Conservation (phyloP, 805 yeast species). For the Suhomyces emberorum region DNA sequence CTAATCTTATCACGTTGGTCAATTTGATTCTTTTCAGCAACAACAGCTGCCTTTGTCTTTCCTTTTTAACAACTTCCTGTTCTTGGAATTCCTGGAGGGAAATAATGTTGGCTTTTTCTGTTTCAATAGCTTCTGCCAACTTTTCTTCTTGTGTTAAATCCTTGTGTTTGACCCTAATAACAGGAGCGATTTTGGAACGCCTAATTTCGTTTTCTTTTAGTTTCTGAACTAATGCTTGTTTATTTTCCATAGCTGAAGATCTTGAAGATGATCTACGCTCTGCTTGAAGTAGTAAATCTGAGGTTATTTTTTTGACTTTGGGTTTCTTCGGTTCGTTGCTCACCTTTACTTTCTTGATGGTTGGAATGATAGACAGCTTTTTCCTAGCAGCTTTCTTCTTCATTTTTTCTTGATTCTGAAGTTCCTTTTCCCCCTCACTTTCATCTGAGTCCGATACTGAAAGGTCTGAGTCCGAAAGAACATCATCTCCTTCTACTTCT, state of each 20-base stretch:
- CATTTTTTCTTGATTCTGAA: constrained; percentile 43
- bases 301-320: constrained; percentile 27
- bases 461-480: constrained; percentile 54
- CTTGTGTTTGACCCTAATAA: constrained; percentile 35
- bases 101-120: constrained; percentile 71
- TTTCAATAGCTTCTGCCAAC: constrained; percentile 78
- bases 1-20: constrained; percentile 53
- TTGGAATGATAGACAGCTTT: constrained; percentile 23
- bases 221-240: constrained; percentile 70
- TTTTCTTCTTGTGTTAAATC: constrained; percentile 71
- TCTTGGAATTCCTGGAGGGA: constrained; percentile 78
- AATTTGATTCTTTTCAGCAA: constrained; percentile 62
- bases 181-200: constrained; percentile 45
- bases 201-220: constrained; percentile 66
- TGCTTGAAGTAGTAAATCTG: constrained; percentile 50
- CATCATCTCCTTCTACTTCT: constrained; percentile 38
- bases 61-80: constrained; percentile 78
- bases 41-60: constrained; percentile 69
- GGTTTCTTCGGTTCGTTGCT: constrained; percentile 20
- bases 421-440: constrained; percentile 67
- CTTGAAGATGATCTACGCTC: constrained; percentile 74
- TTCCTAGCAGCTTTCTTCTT: constrained; percentile 27
- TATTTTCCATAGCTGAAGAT: constrained; percentile 70
- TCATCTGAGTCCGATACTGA: constrained; percentile 54
- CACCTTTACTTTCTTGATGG: constrained; percentile 30